Percentiles rank a stretch among this genome's conserved stretches.
Conservation (phyloP, 176 grass and related monocot genomes). For the Poa pratensis region DNA sequence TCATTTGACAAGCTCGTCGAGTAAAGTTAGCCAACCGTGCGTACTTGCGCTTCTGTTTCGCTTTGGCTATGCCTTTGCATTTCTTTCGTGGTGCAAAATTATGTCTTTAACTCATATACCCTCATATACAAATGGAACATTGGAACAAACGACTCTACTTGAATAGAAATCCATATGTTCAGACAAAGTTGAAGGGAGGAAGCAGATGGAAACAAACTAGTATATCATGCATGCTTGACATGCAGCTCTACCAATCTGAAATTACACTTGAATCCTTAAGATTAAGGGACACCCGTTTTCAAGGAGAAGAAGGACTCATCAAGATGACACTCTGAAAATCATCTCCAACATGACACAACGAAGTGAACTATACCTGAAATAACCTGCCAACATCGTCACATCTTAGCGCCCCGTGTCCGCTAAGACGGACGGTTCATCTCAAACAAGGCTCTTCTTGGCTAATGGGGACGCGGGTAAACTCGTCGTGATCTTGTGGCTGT, state of each 20-base stretch:
- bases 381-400: conserved; percentile 31
- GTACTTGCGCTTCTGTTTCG: conserved; percentile 12
- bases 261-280: conserved; percentile 42
- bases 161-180: background rate
- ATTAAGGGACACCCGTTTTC: background rate
- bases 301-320: background rate
- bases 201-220: background rate
- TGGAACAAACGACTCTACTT: background rate
- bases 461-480: background rate
- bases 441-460: background rate
- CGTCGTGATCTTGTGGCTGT: background rate
- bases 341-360: background rate
- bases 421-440: conserved; percentile 31
- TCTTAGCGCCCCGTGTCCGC: conserved; percentile 24
- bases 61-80: conserved; percentile 33
- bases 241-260: background rate
- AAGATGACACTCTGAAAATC: background rate
- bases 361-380: conserved; percentile 11
- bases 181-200: background rate
- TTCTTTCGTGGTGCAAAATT: conserved; percentile 14
- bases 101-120: conserved; percentile 35
- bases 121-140: conserved; percentile 27
- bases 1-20: conserved; percentile 36
- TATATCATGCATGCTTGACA: background rate
- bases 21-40: conserved; percentile 41